These are phyloP conservation scores for Cadophora sp. DNA, from an alignment of 2,329 filamentous ascomycete genomes.

Conservation along the genomic window DNA sequence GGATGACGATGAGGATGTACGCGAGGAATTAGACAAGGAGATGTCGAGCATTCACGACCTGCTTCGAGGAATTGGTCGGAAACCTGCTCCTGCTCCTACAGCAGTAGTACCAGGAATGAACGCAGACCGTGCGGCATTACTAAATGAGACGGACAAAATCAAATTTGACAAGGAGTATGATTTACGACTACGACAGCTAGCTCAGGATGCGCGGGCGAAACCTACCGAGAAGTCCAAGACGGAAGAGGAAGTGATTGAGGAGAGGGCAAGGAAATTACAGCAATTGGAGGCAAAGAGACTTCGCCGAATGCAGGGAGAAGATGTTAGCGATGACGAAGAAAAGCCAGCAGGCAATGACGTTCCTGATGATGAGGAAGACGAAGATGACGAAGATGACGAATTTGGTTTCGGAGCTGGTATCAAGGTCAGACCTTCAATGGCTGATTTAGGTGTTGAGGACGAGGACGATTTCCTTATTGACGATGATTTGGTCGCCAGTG, in stretches of 20 bases:
- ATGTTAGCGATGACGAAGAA: constrained; percentile 69
- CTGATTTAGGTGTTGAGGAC: constrained; percentile 80
- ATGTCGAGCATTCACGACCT: constrained; percentile 78
- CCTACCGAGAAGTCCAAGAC: constrained; percentile 91
- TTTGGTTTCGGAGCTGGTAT: constrained; percentile 68
- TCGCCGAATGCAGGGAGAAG: constrained; percentile 86
- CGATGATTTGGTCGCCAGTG: constrained; percentile 84
- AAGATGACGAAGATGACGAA: constrained; percentile 60
- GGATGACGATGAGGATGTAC: constrained; percentile 89
- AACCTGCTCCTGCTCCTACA: constrained; percentile 50
- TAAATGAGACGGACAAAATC: constrained; percentile 66
- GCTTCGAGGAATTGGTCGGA: constrained; percentile 63
- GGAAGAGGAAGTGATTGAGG: constrained; percentile 81
- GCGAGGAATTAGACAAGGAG: constrained; percentile 84
- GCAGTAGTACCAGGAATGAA: constrained; percentile 58
- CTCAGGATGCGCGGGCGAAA: constrained; percentile 82
- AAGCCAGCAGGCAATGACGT: constrained; percentile 49
- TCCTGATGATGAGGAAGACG: constrained; percentile 48
- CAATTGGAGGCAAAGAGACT: constrained; percentile 83
- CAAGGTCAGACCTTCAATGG: constrained; percentile 52
- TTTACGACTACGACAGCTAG: constrained; percentile 78
- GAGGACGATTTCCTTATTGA: constrained; percentile 95
- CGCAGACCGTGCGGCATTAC: constrained; percentile 65
- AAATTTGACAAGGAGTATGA: constrained; percentile 90
- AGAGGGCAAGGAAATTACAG: constrained; percentile 78